Evolutionary conservation across 2,329 filamentous ascomycete species (phyloP).

Genomic region (Aureobasidium sp.): DNA sequence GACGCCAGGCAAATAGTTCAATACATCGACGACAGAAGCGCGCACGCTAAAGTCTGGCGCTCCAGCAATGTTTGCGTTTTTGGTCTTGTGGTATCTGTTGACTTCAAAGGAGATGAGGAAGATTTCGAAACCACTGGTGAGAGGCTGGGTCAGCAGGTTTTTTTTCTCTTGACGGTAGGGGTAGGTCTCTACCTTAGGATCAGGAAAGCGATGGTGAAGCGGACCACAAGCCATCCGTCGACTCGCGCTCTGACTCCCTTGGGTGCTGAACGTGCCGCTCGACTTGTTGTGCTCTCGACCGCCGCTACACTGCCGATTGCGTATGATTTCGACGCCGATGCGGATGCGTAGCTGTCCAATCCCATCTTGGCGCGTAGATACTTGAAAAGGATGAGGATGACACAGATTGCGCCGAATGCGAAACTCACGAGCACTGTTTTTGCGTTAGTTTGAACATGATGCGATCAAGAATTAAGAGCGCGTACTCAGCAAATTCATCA

Average conservation of each 20-base stretch:
- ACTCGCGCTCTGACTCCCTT: conserved; percentile 11
- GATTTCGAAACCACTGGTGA: conserved; percentile 16
- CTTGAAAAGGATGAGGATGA: conserved; percentile 18
- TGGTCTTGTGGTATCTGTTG: conserved; percentile 13
- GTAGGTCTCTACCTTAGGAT: conserved; percentile 6
- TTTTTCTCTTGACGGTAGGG: too few relatives aligned
- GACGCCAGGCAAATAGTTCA: conserved; percentile 17
- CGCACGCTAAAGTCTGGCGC: conserved; percentile 15
- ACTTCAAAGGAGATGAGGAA: conserved; percentile 15
- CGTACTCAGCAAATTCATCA: conserved; percentile 16
- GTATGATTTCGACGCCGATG: conserved; percentile 6
- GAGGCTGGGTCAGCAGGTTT: not conserved
- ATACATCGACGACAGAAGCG: conserved; percentile 12
- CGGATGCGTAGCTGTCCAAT: conserved; percentile 13
- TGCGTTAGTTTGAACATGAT: not conserved
- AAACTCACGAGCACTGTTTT: conserved; percentile 16
- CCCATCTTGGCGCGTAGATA: conserved; percentile 15
- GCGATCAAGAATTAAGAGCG: not conserved
- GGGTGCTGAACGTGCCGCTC: not conserved
- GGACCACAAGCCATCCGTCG: conserved; percentile 17
- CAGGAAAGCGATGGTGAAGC: conserved; percentile 18
- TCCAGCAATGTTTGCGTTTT: not conserved
- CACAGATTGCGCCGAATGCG: conserved; percentile 16
- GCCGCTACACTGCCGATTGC: not conserved
- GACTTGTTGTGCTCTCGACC: not conserved